A percentile compares a stretch with the other conserved stretches of the same genome.
Conservation (phyloP, 352 stramenopile species). For the Thraustochytrium sp. region DNA sequence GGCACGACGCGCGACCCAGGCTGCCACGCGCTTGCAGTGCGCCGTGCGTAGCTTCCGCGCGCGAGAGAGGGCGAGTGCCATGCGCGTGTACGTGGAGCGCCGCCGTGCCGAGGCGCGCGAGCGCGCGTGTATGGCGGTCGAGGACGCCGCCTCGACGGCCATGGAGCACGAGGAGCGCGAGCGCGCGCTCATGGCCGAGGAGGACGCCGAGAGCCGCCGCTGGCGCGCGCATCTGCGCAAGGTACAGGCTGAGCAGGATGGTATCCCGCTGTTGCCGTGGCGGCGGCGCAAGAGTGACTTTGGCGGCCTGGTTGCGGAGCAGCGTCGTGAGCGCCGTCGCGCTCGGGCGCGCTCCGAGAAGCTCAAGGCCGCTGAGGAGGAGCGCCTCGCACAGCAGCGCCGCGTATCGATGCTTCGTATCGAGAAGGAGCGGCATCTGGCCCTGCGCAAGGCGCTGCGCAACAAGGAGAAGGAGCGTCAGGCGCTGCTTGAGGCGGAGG, state of each 20-base stretch:
- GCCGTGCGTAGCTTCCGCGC: not conserved
- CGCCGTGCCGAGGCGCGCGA: not conserved
- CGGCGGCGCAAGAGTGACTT: not conserved
- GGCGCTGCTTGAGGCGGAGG: not conserved
- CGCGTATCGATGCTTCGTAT: not conserved
- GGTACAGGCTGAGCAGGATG: not conserved
- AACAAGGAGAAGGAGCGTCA: conserved; percentile 17
- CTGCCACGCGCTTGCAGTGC: not conserved
- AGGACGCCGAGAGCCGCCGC: not conserved
- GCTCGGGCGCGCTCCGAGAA: not conserved
- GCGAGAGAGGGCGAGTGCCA: not conserved
- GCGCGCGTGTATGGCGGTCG: not conserved
- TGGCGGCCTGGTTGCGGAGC: conserved; percentile 1
- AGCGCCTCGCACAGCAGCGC: not conserved
- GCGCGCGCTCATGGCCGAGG: not conserved
- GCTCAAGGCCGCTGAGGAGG: not conserved
- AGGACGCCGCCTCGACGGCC: not conserved
- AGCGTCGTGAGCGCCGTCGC: not conserved
- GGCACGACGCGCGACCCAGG: not conserved
- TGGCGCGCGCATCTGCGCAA: not conserved
- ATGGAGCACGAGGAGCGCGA: not conserved
- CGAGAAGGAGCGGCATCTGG: not conserved
- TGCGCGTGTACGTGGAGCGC: not conserved
- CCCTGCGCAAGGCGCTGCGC: not conserved
- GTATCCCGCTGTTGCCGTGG: conserved; percentile 20